phyloP scores from a whole-genome alignment of 2,329 filamentous ascomycete species.

The Trichoderma cornu-damae region DNA sequence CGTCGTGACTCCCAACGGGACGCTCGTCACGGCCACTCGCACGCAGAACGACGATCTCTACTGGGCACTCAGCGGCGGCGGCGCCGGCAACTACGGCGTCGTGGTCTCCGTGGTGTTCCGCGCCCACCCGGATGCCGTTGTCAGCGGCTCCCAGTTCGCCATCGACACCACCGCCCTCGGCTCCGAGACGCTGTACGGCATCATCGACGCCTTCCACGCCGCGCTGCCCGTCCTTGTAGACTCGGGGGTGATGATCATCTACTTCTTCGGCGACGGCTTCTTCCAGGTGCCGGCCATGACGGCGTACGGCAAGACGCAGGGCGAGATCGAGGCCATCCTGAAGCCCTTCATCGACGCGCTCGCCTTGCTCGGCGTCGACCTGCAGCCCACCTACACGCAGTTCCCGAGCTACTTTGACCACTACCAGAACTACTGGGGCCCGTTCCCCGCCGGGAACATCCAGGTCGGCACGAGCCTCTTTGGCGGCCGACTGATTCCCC shows the following conservation, averaged over 20 bases:
- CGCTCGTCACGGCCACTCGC: conserved; percentile 43
- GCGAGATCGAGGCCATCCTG: conserved; percentile 37
- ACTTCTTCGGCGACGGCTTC: conserved; percentile 37
- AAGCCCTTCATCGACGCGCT: conserved; percentile 36
- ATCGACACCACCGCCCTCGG: conserved; percentile 3
- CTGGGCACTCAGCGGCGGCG: conserved; percentile 56
- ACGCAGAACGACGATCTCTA: conserved; percentile 46
- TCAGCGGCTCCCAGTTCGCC: conserved; percentile 29
- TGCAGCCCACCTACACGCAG: conserved; percentile 28
- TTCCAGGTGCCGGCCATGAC: conserved; percentile 44
- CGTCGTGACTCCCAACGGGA: conserved; percentile 48
- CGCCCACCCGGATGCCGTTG: conserved; percentile 29
- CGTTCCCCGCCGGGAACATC: conserved; percentile 36
- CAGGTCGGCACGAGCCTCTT: conserved; percentile 28
- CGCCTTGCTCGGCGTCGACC: conserved; percentile 22
- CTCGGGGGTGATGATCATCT: conserved; percentile 43
- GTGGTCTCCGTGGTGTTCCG: conserved; percentile 37
- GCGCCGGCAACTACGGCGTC: conserved; percentile 43
- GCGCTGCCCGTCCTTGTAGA: conserved; percentile 39
- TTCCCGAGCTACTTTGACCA: conserved; percentile 29
- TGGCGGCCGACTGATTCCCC: conserved; percentile 41
- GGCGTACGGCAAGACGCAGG: conserved; percentile 39
- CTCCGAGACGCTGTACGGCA: conserved; percentile 2
- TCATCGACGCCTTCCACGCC: conserved; percentile 25
- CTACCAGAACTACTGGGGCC: conserved; percentile 29